A percentile compares a stretch with the other conserved stretches of the same genome.
phyloP scores from a whole-genome alignment of 768 basidiomycete species.

The Lactarius hengduanensis region DNA sequence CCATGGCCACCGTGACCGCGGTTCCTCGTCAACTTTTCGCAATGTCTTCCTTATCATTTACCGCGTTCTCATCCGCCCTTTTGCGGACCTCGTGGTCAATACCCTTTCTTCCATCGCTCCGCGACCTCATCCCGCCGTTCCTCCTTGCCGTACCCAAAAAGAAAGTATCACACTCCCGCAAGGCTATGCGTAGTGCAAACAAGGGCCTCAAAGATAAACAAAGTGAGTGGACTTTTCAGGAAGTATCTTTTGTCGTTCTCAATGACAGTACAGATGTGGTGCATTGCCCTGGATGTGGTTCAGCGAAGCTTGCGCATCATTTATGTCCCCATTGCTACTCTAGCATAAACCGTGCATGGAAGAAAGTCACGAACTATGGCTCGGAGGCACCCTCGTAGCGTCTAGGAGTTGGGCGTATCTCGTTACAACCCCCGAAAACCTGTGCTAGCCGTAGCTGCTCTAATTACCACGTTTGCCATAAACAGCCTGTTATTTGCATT shows the following conservation, averaged over 20 bases:
- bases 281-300: slow-evolving; percentile 86
- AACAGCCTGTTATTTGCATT: not conserved
- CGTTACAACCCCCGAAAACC: not conserved
- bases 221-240: slow-evolving; percentile 48
- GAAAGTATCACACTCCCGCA: slow-evolving; percentile 89
- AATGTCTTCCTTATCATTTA: slow-evolving; percentile 30
- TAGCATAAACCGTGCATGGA: slow-evolving; percentile 64
- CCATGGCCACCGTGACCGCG: slow-evolving; percentile 6
- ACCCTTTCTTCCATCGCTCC: slow-evolving; percentile 47
- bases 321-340: slow-evolving; percentile 82
- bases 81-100: slow-evolving; percentile 36
- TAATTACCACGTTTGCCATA: not conserved
- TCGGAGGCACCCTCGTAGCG: slow-evolving; percentile 9
- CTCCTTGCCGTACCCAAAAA: slow-evolving; percentile 93
- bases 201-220: slow-evolving; percentile 94
- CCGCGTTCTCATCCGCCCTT: slow-evolving; percentile 31
- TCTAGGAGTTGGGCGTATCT: not conserved
- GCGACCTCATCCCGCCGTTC: slow-evolving; percentile 83
- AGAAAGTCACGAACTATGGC: slow-evolving; percentile 35
- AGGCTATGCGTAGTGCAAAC: slow-evolving; percentile 92
- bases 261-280: slow-evolving; percentile 64
- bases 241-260: not conserved
- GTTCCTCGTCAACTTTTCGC: slow-evolving; percentile 29
- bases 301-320: slow-evolving; percentile 85
- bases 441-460: not conserved